phyloP scores from a whole-genome alignment of 768 basidiomycete genomes.

The Gloeophyllum trabeum region DNA sequence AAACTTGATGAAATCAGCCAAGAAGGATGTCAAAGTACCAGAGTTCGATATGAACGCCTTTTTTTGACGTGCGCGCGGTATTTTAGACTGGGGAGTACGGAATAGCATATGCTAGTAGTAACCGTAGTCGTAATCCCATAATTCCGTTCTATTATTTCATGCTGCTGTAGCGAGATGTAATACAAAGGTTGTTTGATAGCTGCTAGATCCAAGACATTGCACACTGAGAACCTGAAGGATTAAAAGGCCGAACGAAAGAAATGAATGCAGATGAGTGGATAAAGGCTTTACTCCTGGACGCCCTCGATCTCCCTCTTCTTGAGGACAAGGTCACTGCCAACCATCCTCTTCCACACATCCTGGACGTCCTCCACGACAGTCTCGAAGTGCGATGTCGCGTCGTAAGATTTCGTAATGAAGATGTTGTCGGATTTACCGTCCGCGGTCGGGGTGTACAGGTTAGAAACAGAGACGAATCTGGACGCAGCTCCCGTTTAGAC shows the following conservation, averaged over 20 bases:
- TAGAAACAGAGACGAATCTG: constrained; percentile 85
- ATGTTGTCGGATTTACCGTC: constrained; percentile 79
- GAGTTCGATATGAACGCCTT: constrained; percentile 86
- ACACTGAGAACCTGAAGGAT: not conserved
- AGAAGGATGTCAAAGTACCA: constrained; percentile 73
- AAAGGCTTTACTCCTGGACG: constrained; percentile 35
- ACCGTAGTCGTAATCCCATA: not conserved
- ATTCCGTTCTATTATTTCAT: too few species aligned
- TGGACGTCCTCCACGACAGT: constrained; percentile 96
- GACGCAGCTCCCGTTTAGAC: not conserved
- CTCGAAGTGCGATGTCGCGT: constrained; percentile 98
- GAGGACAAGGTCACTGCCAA: constrained; percentile 66
- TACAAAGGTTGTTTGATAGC: not conserved
- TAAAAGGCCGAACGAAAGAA: not conserved
- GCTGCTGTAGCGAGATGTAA: not conserved
- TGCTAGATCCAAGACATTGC: not conserved
- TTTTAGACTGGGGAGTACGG: too few species aligned
- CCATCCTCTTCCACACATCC: constrained; percentile 89
- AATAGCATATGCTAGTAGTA: not conserved
- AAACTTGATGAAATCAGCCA: constrained; percentile 82
- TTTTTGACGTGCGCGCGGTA: too few species aligned
- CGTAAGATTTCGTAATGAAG: constrained; percentile 96
- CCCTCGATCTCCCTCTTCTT: constrained; percentile 80
- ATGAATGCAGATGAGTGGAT: too few species aligned
- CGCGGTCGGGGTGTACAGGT: constrained; percentile 83